Conservation (phyloP, 2,329 filamentous ascomycete genomes). For the Colletotrichum spinosum region DNA sequence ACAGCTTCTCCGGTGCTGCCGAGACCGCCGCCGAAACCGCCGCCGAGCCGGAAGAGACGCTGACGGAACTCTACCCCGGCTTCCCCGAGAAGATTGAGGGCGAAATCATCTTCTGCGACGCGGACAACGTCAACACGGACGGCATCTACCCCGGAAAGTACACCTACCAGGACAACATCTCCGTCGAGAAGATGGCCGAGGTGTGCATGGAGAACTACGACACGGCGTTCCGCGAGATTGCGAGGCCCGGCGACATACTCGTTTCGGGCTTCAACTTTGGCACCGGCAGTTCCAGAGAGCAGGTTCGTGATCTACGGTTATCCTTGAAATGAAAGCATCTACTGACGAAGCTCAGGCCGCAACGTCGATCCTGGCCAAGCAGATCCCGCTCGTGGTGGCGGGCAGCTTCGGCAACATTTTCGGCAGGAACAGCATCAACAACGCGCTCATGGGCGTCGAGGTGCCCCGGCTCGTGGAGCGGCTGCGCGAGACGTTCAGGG, state of each 20-base stretch:
- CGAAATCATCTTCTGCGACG: constrained; percentile 89
- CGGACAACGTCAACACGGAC: constrained; percentile 88
- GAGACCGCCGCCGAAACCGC: constrained; percentile 41
- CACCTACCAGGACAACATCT: constrained; percentile 89
- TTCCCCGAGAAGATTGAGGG: constrained; percentile 87
- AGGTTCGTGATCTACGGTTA: constrained; percentile 48
- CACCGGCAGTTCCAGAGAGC: constrained; percentile 83
- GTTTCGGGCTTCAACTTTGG: constrained; percentile 93
- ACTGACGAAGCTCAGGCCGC: constrained; percentile 64
- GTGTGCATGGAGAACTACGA: constrained; percentile 98
- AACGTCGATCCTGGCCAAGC: constrained; percentile 84
- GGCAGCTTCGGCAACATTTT: constrained; percentile 91
- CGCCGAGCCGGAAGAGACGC: constrained; percentile 44
- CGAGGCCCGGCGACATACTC: constrained; percentile 80
- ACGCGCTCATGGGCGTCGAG: constrained; percentile 79
- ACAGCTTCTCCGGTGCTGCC: constrained; percentile 53
- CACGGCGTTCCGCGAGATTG: constrained; percentile 71
- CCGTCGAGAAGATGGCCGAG: constrained; percentile 82
- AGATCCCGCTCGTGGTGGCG: constrained; percentile 83
- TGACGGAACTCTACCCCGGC: constrained; percentile 82
- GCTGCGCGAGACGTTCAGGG: constrained; percentile 71
- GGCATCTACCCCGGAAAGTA: constrained; percentile 92
- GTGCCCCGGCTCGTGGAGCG: constrained; percentile 74
- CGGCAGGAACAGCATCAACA: constrained; percentile 82
- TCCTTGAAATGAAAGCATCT: too few species aligned